A percentile compares a stretch with the other conserved stretches of the same genome.
Evolutionary conservation across 2,329 filamentous ascomycete genomes (phyloP).

Genomic region (Colletotrichum noveboracense): DNA sequence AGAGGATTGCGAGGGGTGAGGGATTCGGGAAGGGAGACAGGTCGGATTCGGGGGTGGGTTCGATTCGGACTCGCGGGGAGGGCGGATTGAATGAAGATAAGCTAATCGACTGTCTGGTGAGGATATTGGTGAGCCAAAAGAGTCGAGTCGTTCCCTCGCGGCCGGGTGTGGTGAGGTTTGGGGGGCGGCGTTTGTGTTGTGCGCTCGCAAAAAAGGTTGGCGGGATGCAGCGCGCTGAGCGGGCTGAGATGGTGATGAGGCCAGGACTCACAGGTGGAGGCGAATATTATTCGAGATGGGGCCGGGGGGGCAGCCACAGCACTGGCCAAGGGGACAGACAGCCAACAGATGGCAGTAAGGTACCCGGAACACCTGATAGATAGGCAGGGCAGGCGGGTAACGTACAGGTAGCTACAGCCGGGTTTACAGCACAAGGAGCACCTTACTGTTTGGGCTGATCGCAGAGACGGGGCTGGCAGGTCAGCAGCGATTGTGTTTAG

Average conservation of each 20-base stretch:
- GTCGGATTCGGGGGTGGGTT: conserved; percentile 1
- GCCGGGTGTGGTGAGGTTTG: neutral
- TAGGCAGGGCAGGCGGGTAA: neutral
- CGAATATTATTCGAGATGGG: conserved; percentile 21
- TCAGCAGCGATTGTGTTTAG: neutral
- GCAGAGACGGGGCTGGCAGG: neutral
- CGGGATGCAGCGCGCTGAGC: conserved; percentile 18
- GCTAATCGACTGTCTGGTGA: neutral
- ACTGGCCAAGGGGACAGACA: conserved; percentile 8
- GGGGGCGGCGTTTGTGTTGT: conserved; percentile 13
- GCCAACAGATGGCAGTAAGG: neutral
- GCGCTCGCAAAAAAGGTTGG: conserved; percentile 19
- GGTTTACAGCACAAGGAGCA: neutral
- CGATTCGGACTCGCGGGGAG: conserved; percentile 5
- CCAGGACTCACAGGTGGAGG: conserved; percentile 21
- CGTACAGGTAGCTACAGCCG: neutral
- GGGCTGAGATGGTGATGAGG: conserved; percentile 17
- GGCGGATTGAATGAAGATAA: neutral
- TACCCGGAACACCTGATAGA: neutral
- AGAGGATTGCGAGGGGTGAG: conserved; percentile 11
- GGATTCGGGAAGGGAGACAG: neutral
- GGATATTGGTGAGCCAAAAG: neutral
- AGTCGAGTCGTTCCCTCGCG: neutral
- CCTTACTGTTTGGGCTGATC: neutral
- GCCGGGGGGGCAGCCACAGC: conserved; percentile 4